These are phyloP conservation scores for Moricandia arvensis DNA, from an alignment of 345 rosid species.

Conservation along the genomic window DNA sequence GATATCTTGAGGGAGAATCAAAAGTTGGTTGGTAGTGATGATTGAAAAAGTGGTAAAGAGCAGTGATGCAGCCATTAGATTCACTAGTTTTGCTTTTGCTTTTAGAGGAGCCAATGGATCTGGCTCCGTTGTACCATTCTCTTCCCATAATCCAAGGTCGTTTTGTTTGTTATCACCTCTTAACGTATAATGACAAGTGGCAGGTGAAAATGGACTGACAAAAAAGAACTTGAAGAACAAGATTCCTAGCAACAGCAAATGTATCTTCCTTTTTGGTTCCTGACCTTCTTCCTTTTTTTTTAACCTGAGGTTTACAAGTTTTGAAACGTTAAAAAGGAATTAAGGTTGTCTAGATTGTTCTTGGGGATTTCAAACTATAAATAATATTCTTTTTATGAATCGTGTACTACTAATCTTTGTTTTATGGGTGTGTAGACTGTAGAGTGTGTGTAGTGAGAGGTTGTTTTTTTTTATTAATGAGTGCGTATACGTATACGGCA, in stretches of 20 bases:
- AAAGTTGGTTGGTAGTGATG: slow-evolving; percentile 30
- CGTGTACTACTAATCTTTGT: too few species aligned
- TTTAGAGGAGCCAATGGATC: slow-evolving; percentile 11
- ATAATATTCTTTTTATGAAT: too few species aligned
- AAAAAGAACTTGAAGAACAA: neutral
- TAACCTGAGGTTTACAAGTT: slow-evolving; percentile 7
- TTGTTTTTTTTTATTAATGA: too few species aligned
- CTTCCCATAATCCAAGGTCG: slow-evolving; percentile 45
- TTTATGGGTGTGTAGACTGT: too few species aligned
- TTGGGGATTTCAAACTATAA: too few species aligned
- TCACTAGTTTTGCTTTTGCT: slow-evolving; percentile 13
- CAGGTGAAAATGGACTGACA: slow-evolving; percentile 12
- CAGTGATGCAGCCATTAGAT: slow-evolving; percentile 60
- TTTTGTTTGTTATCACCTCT: neutral
- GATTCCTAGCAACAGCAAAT: neutral
- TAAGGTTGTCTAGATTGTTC: too few species aligned
- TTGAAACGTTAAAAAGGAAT: neutral
- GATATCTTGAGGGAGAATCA: slow-evolving; percentile 14
- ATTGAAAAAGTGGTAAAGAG: slow-evolving; percentile 60
- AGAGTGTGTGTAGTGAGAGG: too few species aligned
- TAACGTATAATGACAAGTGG: slow-evolving; percentile 9
- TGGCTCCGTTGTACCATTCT: slow-evolving; percentile 50
- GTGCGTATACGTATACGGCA: too few species aligned
- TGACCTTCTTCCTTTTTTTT: neutral
- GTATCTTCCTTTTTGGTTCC: neutral